Percentiles rank a stretch among this genome's conserved stretches.
phyloP scores from a whole-genome alignment of 768 basidiomycete genomes.

The Psilocybe sp. region DNA sequence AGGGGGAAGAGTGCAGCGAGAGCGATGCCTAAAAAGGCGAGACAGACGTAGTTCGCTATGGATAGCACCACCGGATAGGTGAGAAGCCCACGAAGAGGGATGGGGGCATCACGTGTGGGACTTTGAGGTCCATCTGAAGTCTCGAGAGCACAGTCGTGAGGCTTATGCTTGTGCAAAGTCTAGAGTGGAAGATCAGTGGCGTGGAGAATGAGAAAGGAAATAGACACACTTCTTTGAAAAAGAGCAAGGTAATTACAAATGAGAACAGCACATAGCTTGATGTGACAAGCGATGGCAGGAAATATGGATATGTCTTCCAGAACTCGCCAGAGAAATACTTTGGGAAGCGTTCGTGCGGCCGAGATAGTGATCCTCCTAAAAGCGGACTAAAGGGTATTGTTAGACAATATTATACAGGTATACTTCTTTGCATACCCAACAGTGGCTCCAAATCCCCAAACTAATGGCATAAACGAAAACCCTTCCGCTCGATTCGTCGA shows the following conservation, averaged over 20 bases:
- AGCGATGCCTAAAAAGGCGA: constrained; percentile 63
- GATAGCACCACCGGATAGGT: constrained; percentile 62
- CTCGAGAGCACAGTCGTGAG: constrained; percentile 10
- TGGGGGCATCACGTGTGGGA: constrained; percentile 23
- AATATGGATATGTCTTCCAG: constrained; percentile 70
- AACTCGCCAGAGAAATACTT: constrained; percentile 50
- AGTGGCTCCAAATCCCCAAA: constrained; percentile 42
- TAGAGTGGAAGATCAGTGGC: constrained; percentile 7
- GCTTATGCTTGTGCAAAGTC: constrained; percentile 26
- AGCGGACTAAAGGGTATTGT: constrained; percentile 44
- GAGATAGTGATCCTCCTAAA: constrained; percentile 64
- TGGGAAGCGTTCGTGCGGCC: constrained; percentile 68
- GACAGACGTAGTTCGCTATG: constrained; percentile 63
- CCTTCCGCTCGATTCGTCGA: constrained; percentile 49
- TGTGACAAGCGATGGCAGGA: constrained; percentile 58
- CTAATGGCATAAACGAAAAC: constrained; percentile 37
- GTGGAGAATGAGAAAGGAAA: neutral
- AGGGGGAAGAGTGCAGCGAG: constrained; percentile 57
- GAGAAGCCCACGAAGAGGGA: constrained; percentile 40
- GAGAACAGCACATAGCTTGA: constrained; percentile 32
- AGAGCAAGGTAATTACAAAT: constrained; percentile 29
- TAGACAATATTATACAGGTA: constrained; percentile 17
- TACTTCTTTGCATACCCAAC: constrained; percentile 39
- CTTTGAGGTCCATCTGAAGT: constrained; percentile 9
- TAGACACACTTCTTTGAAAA: constrained; percentile 42